Evolutionary conservation across 805 yeast genomes (phyloP), one percentile per base, ranked within the genome.

Genomic region (Millerozyma miso): DNA sequence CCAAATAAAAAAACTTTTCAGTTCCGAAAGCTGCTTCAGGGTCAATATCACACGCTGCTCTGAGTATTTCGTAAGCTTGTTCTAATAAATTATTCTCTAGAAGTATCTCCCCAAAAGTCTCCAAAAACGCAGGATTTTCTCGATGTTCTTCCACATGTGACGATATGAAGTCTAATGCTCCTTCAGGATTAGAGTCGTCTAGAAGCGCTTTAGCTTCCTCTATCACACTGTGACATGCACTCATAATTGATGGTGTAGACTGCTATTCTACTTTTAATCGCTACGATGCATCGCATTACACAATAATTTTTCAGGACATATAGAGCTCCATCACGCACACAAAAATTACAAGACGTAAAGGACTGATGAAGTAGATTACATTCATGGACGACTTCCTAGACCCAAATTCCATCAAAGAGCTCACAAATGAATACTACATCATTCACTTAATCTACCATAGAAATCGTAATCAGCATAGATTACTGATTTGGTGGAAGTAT

Each of bases 1-100:
- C 99, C 48, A 91, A 67, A 63, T 90, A 88, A 42, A 93, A 74
- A 58, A 86, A 90, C 65, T 89, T 90, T 57, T 87, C 96, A 17
- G 81, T 81, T 1, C 91, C 93, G 35, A 63, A 52, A 1, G 56
- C 48, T 1, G 88, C 96, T 2, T 70, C 60, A 2, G 85, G 81
- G 62, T 90, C 97, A 40, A 83, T 48, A 47, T 79, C 79, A 45
- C 90, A 80, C 2, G 89, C 81, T 35, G 63, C 64, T 6, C 62
- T 60, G 40, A 91, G 69, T 12, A 80, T 65, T 4, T 78, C 75
- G 58, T 82, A 86, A 0, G 97, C 97, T 38, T 74, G 72, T 46
- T 88, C 95, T 40, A 90, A 78, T 49, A 85, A 80, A 44, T 93
- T 90, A 40, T 72, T 72, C 59, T 93, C 99, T 40, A 91, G 70